Evolutionary conservation across 169 alveolate species (phyloP), one percentile per base, ranked within the genome.

Genomic region (Cryptosporidium baileyi): DNA sequence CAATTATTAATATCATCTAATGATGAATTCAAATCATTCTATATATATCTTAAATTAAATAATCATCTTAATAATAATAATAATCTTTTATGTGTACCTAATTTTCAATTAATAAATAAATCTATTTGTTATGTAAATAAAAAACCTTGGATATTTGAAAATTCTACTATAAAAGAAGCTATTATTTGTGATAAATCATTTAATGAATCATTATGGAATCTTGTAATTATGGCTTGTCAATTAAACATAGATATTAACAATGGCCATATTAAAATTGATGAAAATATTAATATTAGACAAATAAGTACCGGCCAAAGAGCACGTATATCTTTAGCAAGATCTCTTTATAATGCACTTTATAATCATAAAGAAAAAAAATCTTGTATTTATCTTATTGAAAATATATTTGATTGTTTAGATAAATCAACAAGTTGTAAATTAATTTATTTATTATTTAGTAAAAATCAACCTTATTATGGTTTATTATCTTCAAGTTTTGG

Each of bases 301-400:
- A 51, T 74, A 2, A 74, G 85, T 74, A 52, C 51, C 17, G 85
- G 85, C 8, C 85, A 74, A 41, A 74, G 67, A 17, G 43, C 43
- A n/a, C 26, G 85, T 38, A 41, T 74, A 15, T 74, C 85, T 11
- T 22, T 57, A 30, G 85, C 85, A 36, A 74, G 85, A 40, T 32
- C 85, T 28, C 47, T 74, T 24, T 74, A 74, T 34, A 36, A 38
- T 36, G 52, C 38, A 6, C 36, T 59, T 51, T 36, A 9, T 30
- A 32, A 34, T 24, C 36, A 54, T 6, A 17, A 24, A 13, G 43
- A 24, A 38, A 57, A 47, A 5, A 52, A 52, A 28, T 59, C 60
- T 41, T 54, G 60, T n/a, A 40, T 74, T 28, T 74, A 36, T 41
- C 44, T 65, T 3, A 19, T 74, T 28, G 85, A 74, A 28, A 74